Percentiles rank a stretch among this genome's conserved stretches.
Conservation (phyloP, 148 eudicot species). For the Chenopodium formosanum region DNA sequence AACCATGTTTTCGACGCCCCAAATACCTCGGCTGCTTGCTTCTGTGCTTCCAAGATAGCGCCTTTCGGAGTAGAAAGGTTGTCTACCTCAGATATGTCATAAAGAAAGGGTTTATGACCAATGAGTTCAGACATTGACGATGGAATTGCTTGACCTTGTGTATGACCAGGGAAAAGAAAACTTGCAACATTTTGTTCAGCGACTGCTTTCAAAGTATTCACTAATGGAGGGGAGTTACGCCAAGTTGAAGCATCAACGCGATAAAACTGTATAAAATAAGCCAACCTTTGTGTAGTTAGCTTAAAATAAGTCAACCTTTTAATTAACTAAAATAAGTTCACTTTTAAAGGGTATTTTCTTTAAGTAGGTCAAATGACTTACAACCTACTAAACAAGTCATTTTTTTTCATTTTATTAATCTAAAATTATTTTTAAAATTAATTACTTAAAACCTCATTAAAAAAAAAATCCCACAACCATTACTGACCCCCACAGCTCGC, state of each 20-base stretch:
- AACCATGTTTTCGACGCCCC: constrained; percentile 88
- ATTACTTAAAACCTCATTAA: no score
- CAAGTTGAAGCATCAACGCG: constrained; percentile 8
- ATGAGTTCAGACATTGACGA: constrained; percentile 56
- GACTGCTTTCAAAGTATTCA: constrained; percentile 58
- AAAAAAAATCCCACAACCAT: no score
- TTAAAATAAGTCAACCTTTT: no score
- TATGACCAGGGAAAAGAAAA: constrained; percentile 83
- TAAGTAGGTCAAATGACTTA: no score
- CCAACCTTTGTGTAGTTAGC: no score
- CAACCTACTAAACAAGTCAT: no score
- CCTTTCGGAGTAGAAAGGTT: constrained; percentile 65
- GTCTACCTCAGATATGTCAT: constrained; percentile 72
- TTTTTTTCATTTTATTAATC: no score
- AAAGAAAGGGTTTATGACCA: constrained; percentile 48
- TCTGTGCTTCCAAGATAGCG: constrained; percentile 64
- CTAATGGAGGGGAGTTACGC: constrained; percentile 46
- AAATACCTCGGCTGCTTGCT: constrained; percentile 61
- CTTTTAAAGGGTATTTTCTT: no score
- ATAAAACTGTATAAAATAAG: not conserved
- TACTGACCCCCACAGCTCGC: no score
- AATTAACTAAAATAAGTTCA: no score
- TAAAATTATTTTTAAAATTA: no score
- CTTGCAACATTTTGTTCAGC: constrained; percentile 63
- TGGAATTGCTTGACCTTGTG: constrained; percentile 74